Conservation (phyloP, 2,329 filamentous ascomycete species). For the Sporothrix brasiliensis region DNA sequence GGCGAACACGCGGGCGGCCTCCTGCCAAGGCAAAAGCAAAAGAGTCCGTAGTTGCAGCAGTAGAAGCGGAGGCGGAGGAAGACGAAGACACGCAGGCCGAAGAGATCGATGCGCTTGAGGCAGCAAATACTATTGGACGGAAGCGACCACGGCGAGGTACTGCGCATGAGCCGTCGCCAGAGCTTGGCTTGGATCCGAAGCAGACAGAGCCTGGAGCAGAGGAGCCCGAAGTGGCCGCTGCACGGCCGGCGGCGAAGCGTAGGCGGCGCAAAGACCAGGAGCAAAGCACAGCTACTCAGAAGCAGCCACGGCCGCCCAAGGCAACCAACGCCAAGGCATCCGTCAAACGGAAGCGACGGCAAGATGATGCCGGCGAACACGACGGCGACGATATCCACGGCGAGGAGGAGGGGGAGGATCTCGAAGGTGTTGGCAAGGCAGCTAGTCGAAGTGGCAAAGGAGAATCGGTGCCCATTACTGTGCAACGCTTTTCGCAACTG, state of each 20-base stretch:
- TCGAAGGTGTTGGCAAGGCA: constrained; percentile 38
- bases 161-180: constrained; percentile 46
- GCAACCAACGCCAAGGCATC: constrained; percentile 40
- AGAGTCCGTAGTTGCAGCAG: constrained; percentile 34
- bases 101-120: constrained; percentile 50
- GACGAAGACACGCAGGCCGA: constrained; percentile 46
- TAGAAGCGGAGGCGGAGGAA: constrained; percentile 36
- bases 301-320: constrained; percentile 45
- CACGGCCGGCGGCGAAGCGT: constrained; percentile 45
- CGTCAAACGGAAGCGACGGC: constrained; percentile 38
- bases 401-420: constrained; percentile 28
- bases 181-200: constrained; percentile 45
- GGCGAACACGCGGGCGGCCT: background rate
- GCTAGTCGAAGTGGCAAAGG: constrained; percentile 10
- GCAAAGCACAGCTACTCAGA: constrained; percentile 50
- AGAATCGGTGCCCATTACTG: constrained; percentile 55
- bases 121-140: constrained; percentile 48
- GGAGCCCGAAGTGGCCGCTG: constrained; percentile 37
- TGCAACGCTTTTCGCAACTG: constrained; percentile 61
- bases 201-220: constrained; percentile 42
- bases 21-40: background rate
- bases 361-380: constrained; percentile 37
- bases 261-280: constrained; percentile 42
- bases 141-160: constrained; percentile 49
- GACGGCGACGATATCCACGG: constrained; percentile 34